These are phyloP conservation scores for Rhynchospora breviuscula DNA, from an alignment of 176 grass and related monocot species.

Conservation along the genomic window DNA sequence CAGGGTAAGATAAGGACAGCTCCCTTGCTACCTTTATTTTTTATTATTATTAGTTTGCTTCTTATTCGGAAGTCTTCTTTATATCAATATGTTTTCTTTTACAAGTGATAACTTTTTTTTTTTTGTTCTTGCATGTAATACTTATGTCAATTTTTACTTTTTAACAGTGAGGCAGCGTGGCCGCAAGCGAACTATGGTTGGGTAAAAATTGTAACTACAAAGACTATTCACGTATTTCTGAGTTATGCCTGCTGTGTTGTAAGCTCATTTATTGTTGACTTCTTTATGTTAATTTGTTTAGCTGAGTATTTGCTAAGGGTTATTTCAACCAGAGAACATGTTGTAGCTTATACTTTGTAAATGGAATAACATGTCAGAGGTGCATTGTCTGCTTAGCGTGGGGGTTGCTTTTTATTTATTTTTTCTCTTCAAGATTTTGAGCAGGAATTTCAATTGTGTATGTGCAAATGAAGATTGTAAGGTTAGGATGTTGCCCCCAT, in stretches of 20 bases:
- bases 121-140: neutral
- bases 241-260: neutral
- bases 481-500: neutral
- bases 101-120: neutral
- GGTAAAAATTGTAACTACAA: conserved; percentile 23
- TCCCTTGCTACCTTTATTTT: neutral
- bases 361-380: neutral
- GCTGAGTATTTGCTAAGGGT: neutral
- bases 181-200: conserved; percentile 78
- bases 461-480: neutral
- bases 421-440: neutral
- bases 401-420: neutral
- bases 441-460: neutral
- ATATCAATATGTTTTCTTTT: neutral
- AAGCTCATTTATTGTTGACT: neutral
- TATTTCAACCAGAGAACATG: neutral
- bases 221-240: neutral
- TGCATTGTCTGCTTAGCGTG: neutral
- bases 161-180: conserved; percentile 66
- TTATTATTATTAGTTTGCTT: neutral
- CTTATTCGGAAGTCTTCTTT: neutral
- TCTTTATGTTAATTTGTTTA: conserved; percentile 11
- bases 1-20: conserved; percentile 46
- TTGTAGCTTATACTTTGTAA: conserved; percentile 3
- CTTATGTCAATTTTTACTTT: neutral